Percentiles rank a stretch among this genome's conserved stretches.
Evolutionary conservation across 1,139 yeast species (phyloP).

Genomic region (Taiozyma sp.): DNA sequence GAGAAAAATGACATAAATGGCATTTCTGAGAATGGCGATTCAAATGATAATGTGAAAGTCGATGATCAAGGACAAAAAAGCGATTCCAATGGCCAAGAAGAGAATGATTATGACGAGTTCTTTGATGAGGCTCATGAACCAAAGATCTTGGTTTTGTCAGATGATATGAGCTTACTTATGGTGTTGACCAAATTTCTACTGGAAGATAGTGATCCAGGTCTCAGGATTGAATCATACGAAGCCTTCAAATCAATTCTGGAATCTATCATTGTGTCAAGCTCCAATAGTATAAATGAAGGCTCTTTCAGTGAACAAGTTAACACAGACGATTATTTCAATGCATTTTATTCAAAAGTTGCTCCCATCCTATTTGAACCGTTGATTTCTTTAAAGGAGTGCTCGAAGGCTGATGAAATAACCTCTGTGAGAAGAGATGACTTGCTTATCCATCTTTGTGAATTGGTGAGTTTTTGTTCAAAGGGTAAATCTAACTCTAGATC

Average conservation of each 20-base stretch:
- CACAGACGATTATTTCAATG: slow-evolving; percentile 47
- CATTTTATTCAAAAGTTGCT: slow-evolving; percentile 63
- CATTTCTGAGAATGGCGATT: background rate
- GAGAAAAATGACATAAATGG: background rate
- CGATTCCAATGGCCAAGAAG: slow-evolving; percentile 7
- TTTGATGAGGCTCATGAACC: background rate
- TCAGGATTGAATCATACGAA: slow-evolving; percentile 79
- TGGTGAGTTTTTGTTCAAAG: slow-evolving; percentile 59
- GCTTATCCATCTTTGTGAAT: slow-evolving; percentile 63
- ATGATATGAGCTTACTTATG: slow-evolving; percentile 58
- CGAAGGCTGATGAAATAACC: slow-evolving; percentile 10
- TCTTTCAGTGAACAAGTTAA: slow-evolving; percentile 35
- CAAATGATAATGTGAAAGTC: slow-evolving; percentile 2
- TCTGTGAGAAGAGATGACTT: slow-evolving; percentile 32
- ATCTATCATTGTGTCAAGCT: slow-evolving; percentile 31
- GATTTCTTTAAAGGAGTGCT: slow-evolving; percentile 26
- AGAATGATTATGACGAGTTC: slow-evolving; percentile 8
- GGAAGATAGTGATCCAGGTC: slow-evolving; percentile 63
- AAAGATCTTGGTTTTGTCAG: slow-evolving; percentile 31
- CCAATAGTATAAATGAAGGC: slow-evolving; percentile 22
- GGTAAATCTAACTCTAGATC: slow-evolving; percentile 50
- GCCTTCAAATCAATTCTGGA: slow-evolving; percentile 73
- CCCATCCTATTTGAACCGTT: slow-evolving; percentile 51
- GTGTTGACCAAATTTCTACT: slow-evolving; percentile 60
- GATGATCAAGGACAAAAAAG: slow-evolving; percentile 4